Evolutionary conservation across 805 yeast genomes (phyloP).

Genomic region (Middelhovenomyces tepae): DNA sequence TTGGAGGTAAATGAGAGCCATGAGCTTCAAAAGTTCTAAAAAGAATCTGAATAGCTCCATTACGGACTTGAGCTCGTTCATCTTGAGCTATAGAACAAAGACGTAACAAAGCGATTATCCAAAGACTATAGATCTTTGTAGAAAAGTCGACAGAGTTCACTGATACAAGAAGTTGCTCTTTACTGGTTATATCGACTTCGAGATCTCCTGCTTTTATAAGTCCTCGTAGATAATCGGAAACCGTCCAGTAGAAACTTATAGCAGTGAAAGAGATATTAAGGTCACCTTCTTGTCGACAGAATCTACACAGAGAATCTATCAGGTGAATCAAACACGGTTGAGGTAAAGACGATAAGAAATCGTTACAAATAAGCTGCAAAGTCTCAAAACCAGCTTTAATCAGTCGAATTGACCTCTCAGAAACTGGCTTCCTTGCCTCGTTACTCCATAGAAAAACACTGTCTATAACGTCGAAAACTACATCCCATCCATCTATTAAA

Average conservation of each 20-base stretch:
- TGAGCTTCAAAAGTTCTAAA: conserved; percentile 74
- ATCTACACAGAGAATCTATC: conserved; percentile 63
- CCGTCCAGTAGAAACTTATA: conserved; percentile 84
- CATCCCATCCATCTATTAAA: conserved; percentile 60
- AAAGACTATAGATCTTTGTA: conserved; percentile 32
- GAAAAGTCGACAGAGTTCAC: conserved; percentile 12
- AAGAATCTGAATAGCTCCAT: conserved; percentile 84
- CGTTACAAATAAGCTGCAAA: conserved; percentile 75
- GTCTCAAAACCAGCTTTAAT: conserved; percentile 70
- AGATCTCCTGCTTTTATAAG: conserved; percentile 18
- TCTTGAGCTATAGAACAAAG: conserved; percentile 59
- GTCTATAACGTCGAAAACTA: conserved; percentile 49
- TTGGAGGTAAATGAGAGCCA: conserved; percentile 42
- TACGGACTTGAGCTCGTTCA: conserved; percentile 68
- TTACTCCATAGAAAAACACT: conserved; percentile 16
- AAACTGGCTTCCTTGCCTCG: conserved; percentile 22
- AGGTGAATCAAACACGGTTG: conserved; percentile 50
- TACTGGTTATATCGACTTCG: conserved; percentile 8
- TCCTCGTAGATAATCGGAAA: conserved; percentile 63
- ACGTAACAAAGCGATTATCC: conserved; percentile 57
- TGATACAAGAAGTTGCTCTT: conserved; percentile 20
- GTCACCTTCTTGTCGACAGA: conserved; percentile 63
- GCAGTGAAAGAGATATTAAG: conserved; percentile 86
- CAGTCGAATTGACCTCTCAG: conserved; percentile 38
- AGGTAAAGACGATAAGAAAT: conserved; percentile 69